phyloP scores from a whole-genome alignment of 2,329 filamentous ascomycete genomes.

The Nemania serpens region DNA sequence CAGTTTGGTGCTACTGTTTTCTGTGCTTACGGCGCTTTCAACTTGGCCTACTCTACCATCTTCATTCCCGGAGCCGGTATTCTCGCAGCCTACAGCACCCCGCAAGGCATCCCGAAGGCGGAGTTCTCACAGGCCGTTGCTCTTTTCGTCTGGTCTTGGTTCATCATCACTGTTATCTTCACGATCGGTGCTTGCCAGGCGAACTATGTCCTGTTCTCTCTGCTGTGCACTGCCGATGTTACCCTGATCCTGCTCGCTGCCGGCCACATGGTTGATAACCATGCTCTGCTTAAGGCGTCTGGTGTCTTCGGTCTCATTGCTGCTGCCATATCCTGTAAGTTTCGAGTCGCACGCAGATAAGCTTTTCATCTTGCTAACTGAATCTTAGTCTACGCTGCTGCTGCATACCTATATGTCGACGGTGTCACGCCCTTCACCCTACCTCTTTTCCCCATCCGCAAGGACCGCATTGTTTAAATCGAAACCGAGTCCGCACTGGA shows the following conservation, averaged over 20 bases:
- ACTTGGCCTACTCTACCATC: conserved; percentile 46
- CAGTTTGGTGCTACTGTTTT: conserved; percentile 46
- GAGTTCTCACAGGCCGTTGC: conserved; percentile 37
- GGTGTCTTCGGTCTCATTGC: conserved; percentile 34
- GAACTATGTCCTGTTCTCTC: conserved; percentile 31
- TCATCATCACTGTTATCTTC: conserved; percentile 37
- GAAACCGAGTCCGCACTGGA: neutral
- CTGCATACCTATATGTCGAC: conserved; percentile 32
- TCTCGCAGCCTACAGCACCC: conserved; percentile 44
- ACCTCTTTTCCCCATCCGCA: conserved; percentile 34
- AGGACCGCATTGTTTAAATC: conserved; percentile 30
- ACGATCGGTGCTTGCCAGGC: conserved; percentile 36
- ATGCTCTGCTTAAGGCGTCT: conserved; percentile 30
- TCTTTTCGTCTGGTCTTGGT: conserved; percentile 38
- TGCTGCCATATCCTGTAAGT: conserved; percentile 33
- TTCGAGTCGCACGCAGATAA: too few species aligned
- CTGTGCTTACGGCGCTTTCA: conserved; percentile 46
- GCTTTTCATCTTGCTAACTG: conserved; percentile 8
- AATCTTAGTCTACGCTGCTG: conserved; percentile 29
- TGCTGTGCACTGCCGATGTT: conserved; percentile 32
- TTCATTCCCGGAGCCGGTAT: conserved; percentile 46
- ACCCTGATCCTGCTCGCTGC: conserved; percentile 34
- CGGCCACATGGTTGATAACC: conserved; percentile 30
- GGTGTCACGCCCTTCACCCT: conserved; percentile 33
- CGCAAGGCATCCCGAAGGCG: conserved; percentile 32